Evolutionary conservation across 495 filamentous ascomycete species (phyloP), one percentile per base, ranked within the genome.

Genomic region (Rhizodiscina lignyota): DNA sequence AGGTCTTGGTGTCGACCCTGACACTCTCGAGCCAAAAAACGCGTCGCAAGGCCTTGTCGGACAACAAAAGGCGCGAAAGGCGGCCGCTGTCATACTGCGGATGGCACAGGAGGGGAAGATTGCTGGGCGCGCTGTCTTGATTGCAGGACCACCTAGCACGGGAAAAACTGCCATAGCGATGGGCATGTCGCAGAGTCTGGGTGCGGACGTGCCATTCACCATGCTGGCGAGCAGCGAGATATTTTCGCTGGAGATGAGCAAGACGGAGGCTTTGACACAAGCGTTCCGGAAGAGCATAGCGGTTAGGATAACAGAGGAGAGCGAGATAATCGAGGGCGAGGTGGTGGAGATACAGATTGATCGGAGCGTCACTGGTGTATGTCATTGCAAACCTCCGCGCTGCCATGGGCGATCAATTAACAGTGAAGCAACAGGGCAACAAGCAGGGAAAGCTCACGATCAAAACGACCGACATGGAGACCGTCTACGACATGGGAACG

Each of bases 381-480:
- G 65, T 44, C 34, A 18, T 16, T 8, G 6, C 8, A 10, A 6
- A 6, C 17, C 30, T 18, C 17, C 8, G 8, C 8, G 24, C 13
- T 13, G 8, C 8, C 8, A 8, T 32, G 10, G 6, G 17, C 30
- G 30, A 11, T 16, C 8, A 32, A 16, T 16, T 32, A 18, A 32
- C 30, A 32, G 8, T 10, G 6, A 8, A 6, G 33, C 6, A 8
- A 19, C 34, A 80, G 74, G 71, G 69, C 42, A 85, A 83, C 54
- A 94, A 94, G 66, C 86, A 94, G 68, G 89, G 89, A 45, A 99
- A 96, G 58, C 79, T 99, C 43, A 99, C 89, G 5, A 94, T 99
- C 59, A 99, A 96, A 58, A 99, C 89, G 15, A 94, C 87, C 45
- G 91, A 99, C 52, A 99, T 99, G 89, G 89, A 99, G 59, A 93